Percentiles rank a stretch among this genome's conserved stretches.
Conservation (phyloP, 2,329 filamentous ascomycete species). For the Allantophomopsis cytisporea region DNA sequence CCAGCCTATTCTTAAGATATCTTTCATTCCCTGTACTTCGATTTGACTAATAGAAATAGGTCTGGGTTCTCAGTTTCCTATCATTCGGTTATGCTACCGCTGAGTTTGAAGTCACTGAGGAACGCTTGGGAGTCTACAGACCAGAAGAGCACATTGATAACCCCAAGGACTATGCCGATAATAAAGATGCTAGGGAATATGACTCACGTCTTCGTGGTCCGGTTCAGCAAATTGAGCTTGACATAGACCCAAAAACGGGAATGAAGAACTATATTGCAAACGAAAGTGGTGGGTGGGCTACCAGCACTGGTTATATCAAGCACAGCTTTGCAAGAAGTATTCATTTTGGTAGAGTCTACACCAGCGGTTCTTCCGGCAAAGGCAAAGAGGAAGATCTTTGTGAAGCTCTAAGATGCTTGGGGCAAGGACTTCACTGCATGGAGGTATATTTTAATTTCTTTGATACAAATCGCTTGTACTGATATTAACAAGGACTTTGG, state of each 20-base stretch:
- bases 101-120: conserved; percentile 73
- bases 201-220: conserved; percentile 74
- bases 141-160: conserved; percentile 68
- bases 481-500: conserved; percentile 44
- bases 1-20: no score
- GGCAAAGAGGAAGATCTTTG: conserved; percentile 68
- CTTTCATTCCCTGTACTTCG: no score
- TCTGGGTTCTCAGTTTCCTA: conserved; percentile 74
- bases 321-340: conserved; percentile 63
- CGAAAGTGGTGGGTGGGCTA: conserved; percentile 76
- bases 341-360: conserved; percentile 66
- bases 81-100: conserved; percentile 75
- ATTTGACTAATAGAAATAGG: conserved; percentile 17
- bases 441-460: conserved; percentile 32
- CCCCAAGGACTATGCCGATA: conserved; percentile 76
- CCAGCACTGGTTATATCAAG: conserved; percentile 72
- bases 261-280: conserved; percentile 99
- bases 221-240: conserved; percentile 55
- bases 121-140: conserved; percentile 67
- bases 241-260: conserved; percentile 64
- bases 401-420: conserved; percentile 64
- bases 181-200: conserved; percentile 68
- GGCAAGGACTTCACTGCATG: conserved; percentile 64
- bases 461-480: not conserved
- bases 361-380: conserved; percentile 40